Evolutionary conservation across 257 asterid species (phyloP).

Genomic region (Voacanga thouarsii): DNA sequence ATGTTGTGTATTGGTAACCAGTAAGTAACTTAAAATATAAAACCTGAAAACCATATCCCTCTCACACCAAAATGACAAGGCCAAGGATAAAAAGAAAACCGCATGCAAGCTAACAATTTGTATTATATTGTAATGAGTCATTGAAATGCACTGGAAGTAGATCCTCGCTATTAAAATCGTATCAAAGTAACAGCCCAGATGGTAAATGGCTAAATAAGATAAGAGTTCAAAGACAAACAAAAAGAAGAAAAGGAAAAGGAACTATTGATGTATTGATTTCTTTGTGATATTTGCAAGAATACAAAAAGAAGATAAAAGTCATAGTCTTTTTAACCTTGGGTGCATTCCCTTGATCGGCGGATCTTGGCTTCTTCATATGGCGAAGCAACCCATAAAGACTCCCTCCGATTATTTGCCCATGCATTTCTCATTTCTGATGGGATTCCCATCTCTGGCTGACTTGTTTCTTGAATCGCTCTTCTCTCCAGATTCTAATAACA

Average conservation of each 20-base stretch:
- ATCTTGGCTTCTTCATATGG: conserved; percentile 36
- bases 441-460: conserved; percentile 17
- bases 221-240: background rate
- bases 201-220: background rate
- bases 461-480: background rate
- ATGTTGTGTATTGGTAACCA: too few species aligned
- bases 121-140: background rate
- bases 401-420: conserved; percentile 13
- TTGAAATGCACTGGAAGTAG: background rate
- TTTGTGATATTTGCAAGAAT: background rate
- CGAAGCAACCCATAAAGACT: conserved; percentile 34
- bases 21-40: background rate
- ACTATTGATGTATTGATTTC: background rate
- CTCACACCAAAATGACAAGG: background rate
- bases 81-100: background rate
- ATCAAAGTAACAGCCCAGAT: background rate
- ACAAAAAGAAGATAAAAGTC: background rate
- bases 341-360: conserved; percentile 35
- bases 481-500: background rate
- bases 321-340: conserved; percentile 24
- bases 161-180: background rate
- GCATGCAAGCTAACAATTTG: background rate
- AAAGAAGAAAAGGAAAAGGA: background rate
- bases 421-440: conserved; percentile 15
- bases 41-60: background rate